These are phyloP conservation scores for Pyrenophora seminiperda DNA, from an alignment of 2,329 filamentous ascomycete genomes.

Conservation along the genomic window DNA sequence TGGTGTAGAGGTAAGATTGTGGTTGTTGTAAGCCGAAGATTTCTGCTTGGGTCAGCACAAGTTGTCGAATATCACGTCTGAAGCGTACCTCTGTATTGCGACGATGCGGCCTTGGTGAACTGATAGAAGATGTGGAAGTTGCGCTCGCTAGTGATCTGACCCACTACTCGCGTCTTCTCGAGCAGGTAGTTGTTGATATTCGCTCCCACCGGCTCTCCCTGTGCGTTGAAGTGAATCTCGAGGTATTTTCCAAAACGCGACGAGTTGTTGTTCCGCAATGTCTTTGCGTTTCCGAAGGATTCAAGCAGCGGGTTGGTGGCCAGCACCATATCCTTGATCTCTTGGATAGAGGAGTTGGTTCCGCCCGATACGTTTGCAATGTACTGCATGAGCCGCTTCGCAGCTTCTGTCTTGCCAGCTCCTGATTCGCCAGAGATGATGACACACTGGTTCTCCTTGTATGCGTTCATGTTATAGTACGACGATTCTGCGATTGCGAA, in stretches of 20 bases:
- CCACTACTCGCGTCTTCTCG: conserved; percentile 92
- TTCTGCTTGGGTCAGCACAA: conserved; percentile 53
- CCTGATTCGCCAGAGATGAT: conserved; percentile 99
- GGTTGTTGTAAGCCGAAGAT: conserved; percentile 90
- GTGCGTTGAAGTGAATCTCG: conserved; percentile 91
- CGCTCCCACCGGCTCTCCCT: conserved; percentile 91
- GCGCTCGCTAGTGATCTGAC: conserved; percentile 91
- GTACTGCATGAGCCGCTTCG: conserved; percentile 99
- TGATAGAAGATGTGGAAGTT: conserved; percentile 99
- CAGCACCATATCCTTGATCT: conserved; percentile 99
- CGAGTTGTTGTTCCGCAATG: conserved; percentile 96
- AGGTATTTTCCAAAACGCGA: conserved; percentile 98
- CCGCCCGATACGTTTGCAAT: conserved; percentile 96
- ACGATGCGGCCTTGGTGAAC: conserved; percentile 92
- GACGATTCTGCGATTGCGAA: conserved; percentile 95
- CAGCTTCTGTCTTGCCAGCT: conserved; percentile 97
- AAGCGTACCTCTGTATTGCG: conserved; percentile 69
- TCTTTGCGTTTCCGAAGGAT: conserved; percentile 98
- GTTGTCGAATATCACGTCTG: background rate
- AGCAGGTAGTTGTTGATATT: conserved; percentile 98
- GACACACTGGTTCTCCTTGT: conserved; percentile 98
- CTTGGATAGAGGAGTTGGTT: conserved; percentile 81
- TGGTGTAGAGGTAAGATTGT: conserved; percentile 92
- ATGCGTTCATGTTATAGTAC: conserved; percentile 99
- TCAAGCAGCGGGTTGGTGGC: conserved; percentile 96